Conservation (phyloP, 2,329 filamentous ascomycete species). For the Diaporthe sp. region DNA sequence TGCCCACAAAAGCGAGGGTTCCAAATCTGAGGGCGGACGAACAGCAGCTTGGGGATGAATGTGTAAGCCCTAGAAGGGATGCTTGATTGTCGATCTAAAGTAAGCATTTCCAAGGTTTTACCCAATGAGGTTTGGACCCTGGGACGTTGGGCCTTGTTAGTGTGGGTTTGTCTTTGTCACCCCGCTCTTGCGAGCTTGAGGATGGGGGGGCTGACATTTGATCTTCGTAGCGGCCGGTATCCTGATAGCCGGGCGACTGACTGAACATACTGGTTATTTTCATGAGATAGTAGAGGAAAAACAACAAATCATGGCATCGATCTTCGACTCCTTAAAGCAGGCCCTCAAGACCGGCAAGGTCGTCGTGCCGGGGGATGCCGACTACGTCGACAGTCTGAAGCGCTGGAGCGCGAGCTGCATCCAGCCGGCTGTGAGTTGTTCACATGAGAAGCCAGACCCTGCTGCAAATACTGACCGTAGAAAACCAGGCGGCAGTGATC, state of each 20-base stretch:
- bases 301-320: not conserved
- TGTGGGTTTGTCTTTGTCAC: not conserved
- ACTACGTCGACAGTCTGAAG: conserved; percentile 47
- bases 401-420: conserved; percentile 51
- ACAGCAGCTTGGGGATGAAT: too few relatives aligned
- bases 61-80: too few relatives aligned
- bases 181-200: conserved; percentile 1
- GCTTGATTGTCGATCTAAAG: too few relatives aligned
- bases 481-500: conserved; percentile 54
- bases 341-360: conserved; percentile 15
- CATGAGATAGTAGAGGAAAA: not conserved
- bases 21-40: too few relatives aligned
- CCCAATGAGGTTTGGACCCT: not conserved
- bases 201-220: not conserved
- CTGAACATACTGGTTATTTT: not conserved
- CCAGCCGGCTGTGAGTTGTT: conserved; percentile 44
- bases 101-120: not conserved
- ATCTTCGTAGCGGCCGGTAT: not conserved
- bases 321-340: not conserved
- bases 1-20: too few relatives aligned
- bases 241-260: not conserved
- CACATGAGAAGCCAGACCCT: not conserved
- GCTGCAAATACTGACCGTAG: not conserved
- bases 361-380: conserved; percentile 32
- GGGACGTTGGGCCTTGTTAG: not conserved